Percentiles rank a stretch among this genome's conserved stretches.
These are phyloP conservation scores for Solanum virginianum DNA, from an alignment of 257 asterid genomes.

Conservation along the genomic window DNA sequence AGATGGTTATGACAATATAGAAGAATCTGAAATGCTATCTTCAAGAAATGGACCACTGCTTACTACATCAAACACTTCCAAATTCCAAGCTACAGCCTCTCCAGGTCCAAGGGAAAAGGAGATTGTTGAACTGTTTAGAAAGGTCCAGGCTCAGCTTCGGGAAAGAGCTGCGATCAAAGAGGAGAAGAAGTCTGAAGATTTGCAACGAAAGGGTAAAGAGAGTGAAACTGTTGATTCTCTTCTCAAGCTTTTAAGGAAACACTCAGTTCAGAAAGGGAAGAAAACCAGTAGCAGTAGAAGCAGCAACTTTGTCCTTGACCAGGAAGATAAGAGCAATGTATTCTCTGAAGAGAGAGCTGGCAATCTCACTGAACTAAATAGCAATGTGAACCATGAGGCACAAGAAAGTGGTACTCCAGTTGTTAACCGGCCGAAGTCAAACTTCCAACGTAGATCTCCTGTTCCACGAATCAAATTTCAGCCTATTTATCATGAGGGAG, in stretches of 20 bases:
- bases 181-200: slow-evolving; percentile 54
- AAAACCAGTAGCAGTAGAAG: slow-evolving; percentile 19
- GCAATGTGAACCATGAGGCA: slow-evolving; percentile 18
- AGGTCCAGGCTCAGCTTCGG: slow-evolving; percentile 89
- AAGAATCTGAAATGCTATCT: slow-evolving; percentile 51
- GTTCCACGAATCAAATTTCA: slow-evolving; percentile 49
- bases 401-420: slow-evolving; percentile 29
- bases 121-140: slow-evolving; percentile 82
- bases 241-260: slow-evolving; percentile 83
- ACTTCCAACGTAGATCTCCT: slow-evolving; percentile 69
- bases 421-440: slow-evolving; percentile 61
- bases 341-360: slow-evolving; percentile 24
- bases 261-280: slow-evolving; percentile 75
- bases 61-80: slow-evolving; percentile 38
- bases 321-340: slow-evolving; percentile 21
- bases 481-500: slow-evolving; percentile 25
- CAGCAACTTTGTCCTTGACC: slow-evolving; percentile 50
- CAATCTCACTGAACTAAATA: slow-evolving; percentile 12
- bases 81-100: slow-evolving; percentile 51
- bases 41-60: slow-evolving; percentile 63
- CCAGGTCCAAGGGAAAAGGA: slow-evolving; percentile 93
- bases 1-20: slow-evolving; percentile 49
- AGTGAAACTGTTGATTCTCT: slow-evolving; percentile 93
- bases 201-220: slow-evolving; percentile 58
- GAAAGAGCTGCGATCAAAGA: slow-evolving; percentile 67